A percentile compares a stretch with the other conserved stretches of the same genome.
phyloP scores from a whole-genome alignment of 768 basidiomycete species.

The Mycena galericulata region DNA sequence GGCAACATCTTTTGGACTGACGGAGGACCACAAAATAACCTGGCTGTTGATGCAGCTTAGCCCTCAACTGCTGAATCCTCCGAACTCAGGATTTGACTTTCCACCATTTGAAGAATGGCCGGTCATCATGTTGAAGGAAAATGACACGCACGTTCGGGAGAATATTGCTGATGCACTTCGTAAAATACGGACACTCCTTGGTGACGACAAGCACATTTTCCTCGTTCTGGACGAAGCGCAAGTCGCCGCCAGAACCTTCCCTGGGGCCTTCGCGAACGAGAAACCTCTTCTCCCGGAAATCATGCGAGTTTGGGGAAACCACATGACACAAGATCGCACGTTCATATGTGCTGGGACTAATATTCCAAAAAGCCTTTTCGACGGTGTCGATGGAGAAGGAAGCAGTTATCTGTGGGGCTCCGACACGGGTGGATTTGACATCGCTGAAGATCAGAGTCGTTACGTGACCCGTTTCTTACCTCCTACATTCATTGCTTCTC shows the following conservation, averaged over 20 bases:
- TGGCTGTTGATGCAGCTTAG: not conserved
- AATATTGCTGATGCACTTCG: not conserved
- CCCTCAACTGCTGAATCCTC: not conserved
- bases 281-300: not conserved
- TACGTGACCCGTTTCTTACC: conserved; percentile 26
- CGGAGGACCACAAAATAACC: no score
- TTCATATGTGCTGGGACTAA: conserved; percentile 24
- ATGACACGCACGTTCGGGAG: not conserved
- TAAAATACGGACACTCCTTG: conserved; percentile 2
- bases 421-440: conserved; percentile 15
- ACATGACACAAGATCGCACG: not conserved
- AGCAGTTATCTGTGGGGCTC: not conserved
- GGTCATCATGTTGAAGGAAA: not conserved
- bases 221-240: conserved; percentile 31
- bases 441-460: not conserved
- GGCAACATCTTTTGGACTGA: not conserved
- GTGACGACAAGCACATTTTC: conserved; percentile 4
- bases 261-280: not conserved
- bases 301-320: not conserved
- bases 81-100: not conserved
- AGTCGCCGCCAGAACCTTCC: conserved; percentile 1
- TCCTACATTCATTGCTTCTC: not conserved
- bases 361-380: conserved; percentile 21
- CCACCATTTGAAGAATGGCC: not conserved
- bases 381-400: not conserved